Evolutionary conservation across 2,329 filamentous ascomycete species (phyloP).

Genomic region (Epichloe baconii): DNA sequence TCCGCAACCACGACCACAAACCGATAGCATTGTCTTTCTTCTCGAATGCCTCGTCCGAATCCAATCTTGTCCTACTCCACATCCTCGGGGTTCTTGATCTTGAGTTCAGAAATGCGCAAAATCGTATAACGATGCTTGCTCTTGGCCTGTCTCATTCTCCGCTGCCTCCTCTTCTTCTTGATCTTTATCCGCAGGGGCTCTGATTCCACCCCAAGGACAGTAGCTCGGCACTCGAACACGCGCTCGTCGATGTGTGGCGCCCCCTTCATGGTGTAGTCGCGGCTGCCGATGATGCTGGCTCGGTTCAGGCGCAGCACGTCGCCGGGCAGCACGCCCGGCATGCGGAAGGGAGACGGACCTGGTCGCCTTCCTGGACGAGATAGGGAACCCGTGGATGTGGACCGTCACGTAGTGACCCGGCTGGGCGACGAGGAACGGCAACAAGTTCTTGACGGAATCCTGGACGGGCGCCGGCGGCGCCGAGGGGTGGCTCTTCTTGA

Average conservation of each 20-base stretch:
- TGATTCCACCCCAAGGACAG: slow-evolving; percentile 72
- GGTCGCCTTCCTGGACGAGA: slow-evolving; percentile 65
- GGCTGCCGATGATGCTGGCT: slow-evolving; percentile 66
- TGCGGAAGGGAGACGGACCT: slow-evolving; percentile 63
- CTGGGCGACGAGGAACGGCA: slow-evolving; percentile 61
- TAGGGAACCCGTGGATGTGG: slow-evolving; percentile 69
- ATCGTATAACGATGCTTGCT: slow-evolving; percentile 91
- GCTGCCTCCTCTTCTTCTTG: slow-evolving; percentile 69
- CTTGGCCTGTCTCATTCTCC: slow-evolving; percentile 60
- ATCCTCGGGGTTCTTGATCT: slow-evolving; percentile 38
- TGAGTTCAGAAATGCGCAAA: slow-evolving; percentile 70
- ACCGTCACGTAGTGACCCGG: slow-evolving; percentile 65
- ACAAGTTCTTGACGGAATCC: slow-evolving; percentile 44
- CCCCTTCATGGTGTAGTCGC: slow-evolving; percentile 82
- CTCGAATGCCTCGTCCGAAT: not conserved
- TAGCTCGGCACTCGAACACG: slow-evolving; percentile 73
- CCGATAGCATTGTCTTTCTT: not conserved
- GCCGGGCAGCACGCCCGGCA: slow-evolving; percentile 64
- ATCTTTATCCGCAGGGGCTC: slow-evolving; percentile 66
- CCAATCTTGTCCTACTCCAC: slow-evolving; percentile 11
- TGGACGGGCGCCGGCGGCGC: slow-evolving; percentile 30
- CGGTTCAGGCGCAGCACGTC: slow-evolving; percentile 82
- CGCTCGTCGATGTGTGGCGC: slow-evolving; percentile 70
- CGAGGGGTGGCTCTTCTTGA: slow-evolving; percentile 25
- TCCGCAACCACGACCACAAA: not conserved